A percentile compares a stretch with the other conserved stretches of the same genome.
phyloP scores from a whole-genome alignment of 2,329 filamentous ascomycete species.

The Chalaropsis thielavioides region DNA sequence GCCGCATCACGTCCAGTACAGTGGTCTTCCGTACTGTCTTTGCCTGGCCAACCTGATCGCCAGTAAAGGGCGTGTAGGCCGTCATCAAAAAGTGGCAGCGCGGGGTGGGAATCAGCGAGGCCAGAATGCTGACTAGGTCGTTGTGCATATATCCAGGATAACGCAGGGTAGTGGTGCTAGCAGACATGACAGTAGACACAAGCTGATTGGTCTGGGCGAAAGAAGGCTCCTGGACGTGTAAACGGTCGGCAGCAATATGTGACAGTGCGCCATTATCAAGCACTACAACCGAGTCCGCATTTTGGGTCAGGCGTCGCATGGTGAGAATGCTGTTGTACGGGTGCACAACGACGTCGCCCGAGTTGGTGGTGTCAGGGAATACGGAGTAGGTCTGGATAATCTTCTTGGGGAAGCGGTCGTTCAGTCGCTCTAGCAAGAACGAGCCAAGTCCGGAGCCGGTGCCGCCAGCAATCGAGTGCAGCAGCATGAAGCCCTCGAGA shows the following conservation, averaged over 20 bases:
- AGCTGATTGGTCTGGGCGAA: conserved; percentile 97
- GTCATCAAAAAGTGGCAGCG: conserved; percentile 98
- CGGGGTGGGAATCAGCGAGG: conserved; percentile 88
- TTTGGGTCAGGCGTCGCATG: conserved; percentile 81
- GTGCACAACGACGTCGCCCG: conserved; percentile 85
- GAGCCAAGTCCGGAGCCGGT: conserved; percentile 93
- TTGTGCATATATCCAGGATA: conserved; percentile 99
- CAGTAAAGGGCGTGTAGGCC: conserved; percentile 93
- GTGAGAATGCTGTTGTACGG: conserved; percentile 94
- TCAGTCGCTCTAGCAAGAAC: conserved; percentile 85
- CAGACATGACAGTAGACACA: conserved; percentile 95
- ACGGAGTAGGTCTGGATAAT: conserved; percentile 98
- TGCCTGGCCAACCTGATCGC: conserved; percentile 88
- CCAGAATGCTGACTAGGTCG: conserved; percentile 91
- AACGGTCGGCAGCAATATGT: conserved; percentile 80
- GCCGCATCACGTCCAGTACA: conserved; percentile 91
- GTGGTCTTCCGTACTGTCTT: conserved; percentile 98
- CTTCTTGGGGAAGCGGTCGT: conserved; percentile 97
- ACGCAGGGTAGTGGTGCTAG: conserved; percentile 85
- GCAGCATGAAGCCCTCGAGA: conserved; percentile 95
- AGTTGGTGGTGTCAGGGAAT: conserved; percentile 82
- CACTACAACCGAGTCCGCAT: conserved; percentile 94
- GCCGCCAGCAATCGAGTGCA: conserved; percentile 94
- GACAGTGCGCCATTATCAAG: conserved; percentile 90
- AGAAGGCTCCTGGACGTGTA: conserved; percentile 89